Conservation (phyloP, 192 early-diverging fungal species). For the Backusella luteola region DNA sequence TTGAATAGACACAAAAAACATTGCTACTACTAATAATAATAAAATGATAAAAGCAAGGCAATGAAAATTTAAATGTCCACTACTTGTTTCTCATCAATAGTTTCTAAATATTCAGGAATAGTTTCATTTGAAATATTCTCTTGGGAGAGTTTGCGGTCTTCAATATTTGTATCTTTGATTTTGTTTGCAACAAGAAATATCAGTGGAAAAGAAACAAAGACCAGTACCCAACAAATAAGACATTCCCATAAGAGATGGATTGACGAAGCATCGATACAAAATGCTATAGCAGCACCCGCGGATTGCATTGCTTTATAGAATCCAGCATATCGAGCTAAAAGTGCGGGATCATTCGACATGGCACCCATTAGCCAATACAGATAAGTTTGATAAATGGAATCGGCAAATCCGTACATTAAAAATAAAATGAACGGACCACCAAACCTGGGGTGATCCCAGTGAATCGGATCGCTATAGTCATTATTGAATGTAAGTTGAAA, state of each 20-base stretch:
- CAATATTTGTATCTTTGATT: conserved; percentile 44
- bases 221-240: conserved; percentile 52
- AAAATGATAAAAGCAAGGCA: neutral
- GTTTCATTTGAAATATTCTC: neutral
- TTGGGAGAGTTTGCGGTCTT: neutral
- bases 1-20: neutral
- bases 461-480: conserved; percentile 43
- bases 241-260: conserved; percentile 18
- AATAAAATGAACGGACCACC: conserved; percentile 71
- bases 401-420: conserved; percentile 70
- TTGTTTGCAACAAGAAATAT: conserved; percentile 46
- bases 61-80: neutral
- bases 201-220: conserved; percentile 44
- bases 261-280: conserved; percentile 59
- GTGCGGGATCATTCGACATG: conserved; percentile 72
- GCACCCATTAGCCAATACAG: conserved; percentile 85
- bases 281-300: conserved; percentile 69
- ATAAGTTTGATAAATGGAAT: conserved; percentile 76
- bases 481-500: conserved; percentile 53
- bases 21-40: neutral
- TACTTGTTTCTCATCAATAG: neutral
- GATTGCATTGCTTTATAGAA: conserved; percentile 90
- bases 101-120: neutral
- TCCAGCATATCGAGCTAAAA: conserved; percentile 70
- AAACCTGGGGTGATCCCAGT: conserved; percentile 45